Conservation (phyloP, 805 yeast genomes). For the Wickerhamiella azymoides region DNA sequence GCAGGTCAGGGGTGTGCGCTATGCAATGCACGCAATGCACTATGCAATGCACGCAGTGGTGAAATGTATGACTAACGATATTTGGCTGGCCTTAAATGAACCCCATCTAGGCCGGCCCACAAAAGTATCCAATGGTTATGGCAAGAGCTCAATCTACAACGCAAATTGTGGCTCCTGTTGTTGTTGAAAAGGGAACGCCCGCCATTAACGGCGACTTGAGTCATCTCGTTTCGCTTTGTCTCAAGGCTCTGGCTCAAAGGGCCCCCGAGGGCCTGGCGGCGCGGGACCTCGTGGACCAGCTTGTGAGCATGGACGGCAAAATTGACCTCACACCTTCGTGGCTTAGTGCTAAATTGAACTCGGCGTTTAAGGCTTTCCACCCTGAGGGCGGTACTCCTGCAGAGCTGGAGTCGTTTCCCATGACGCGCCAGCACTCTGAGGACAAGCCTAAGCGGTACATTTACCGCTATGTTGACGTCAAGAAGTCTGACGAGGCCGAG, state of each 20-base stretch:
- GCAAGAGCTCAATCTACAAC: too few relatives aligned
- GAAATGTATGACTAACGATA: background rate
- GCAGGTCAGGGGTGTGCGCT: background rate
- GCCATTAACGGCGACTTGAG: too few relatives aligned
- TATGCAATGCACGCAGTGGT: background rate
- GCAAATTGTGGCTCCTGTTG: too few relatives aligned
- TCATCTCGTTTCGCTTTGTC: conserved; percentile 12
- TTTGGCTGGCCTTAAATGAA: too few relatives aligned
- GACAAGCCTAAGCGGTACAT: conserved; percentile 23
- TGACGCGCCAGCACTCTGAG: conserved; percentile 18
- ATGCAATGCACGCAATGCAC: background rate
- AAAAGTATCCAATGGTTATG: too few relatives aligned
- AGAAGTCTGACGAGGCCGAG: conserved; percentile 6
- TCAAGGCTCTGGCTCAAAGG: conserved; percentile 15
- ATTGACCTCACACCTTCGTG: conserved; percentile 16
- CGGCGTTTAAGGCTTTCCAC: conserved; percentile 18
- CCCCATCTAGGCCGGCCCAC: too few relatives aligned
- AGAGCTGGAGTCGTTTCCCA: conserved; percentile 19
- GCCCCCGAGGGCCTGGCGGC: conserved; percentile 22
- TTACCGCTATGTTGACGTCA: conserved; percentile 16
- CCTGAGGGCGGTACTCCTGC: conserved; percentile 8
- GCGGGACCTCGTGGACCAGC: conserved; percentile 20
- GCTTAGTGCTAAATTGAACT: background rate
- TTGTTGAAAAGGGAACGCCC: too few relatives aligned
- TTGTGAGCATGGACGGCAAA: conserved; percentile 6